Evolutionary conservation across 257 asterid species (phyloP), one percentile per base, ranked within the genome.

Genomic region (Nicotiana attenuata): DNA sequence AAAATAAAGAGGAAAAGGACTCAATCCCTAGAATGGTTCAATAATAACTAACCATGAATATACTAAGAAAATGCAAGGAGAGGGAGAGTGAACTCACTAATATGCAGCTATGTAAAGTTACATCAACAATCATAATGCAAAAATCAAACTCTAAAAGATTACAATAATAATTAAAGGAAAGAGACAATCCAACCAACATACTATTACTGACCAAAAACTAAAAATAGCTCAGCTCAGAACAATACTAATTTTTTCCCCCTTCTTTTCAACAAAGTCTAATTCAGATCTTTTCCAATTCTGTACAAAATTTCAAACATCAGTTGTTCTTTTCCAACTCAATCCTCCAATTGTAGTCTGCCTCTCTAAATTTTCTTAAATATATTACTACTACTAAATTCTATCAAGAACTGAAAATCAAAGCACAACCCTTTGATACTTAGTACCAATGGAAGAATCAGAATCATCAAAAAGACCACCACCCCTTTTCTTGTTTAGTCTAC

Each of bases 401-500:
- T n/a, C 10, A 26, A 33, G 9, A 41, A 11, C 41, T 75, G 35
- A 28, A n/a, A 4, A 84, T 90, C 87, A 94, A 78, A 87, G 93
- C 80, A 90, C 83, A 80, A 91, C 78, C 77, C 92, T 90, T 82
- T 84, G 94, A 82, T 84, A 88, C 86, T 94, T 94, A 22, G 87
- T 80, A 50, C 83, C 91, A 57, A 73, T 79, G 17, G 90, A 81
- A n/a, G 89, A 85, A 81, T 91, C 90, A 80, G 82, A 81, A 3
- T 85, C 90, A 38, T 89, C 97, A 26, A 75, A 78, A 8, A 83
- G 10, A 53, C 20, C 61, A 14, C 8, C 15, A 73, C 87, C 89
- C 33, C 98, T 90, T 81, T 93, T 95, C 92, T 91, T 85, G 84
- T 83, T 90, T 35, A 87, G n/a, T 35, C 83, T 82, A 0, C 90